These are phyloP conservation scores for Aurantiochytrium sp. DNA, from an alignment of 108 stramenopile species.

Conservation along the genomic window DNA sequence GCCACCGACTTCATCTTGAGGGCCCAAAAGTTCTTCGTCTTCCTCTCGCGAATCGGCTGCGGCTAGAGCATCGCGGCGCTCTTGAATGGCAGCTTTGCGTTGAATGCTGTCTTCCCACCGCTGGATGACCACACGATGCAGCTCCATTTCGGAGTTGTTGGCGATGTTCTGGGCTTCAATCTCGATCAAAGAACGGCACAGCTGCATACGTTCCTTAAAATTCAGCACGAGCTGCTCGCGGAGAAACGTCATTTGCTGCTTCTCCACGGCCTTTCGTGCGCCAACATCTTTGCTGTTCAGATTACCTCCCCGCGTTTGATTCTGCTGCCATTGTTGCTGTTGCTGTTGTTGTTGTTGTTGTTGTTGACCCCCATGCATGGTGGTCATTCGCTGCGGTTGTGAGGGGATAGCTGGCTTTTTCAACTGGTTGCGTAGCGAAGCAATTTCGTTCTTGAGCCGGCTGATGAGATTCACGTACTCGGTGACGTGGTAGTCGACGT, in stretches of 20 bases:
- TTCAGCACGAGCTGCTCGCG: constrained; percentile 43
- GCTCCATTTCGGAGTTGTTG: constrained; percentile 48
- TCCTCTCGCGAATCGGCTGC: constrained; percentile 2
- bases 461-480: constrained; percentile 51
- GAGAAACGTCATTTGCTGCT: background rate
- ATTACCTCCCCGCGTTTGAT: background rate
- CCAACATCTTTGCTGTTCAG: background rate
- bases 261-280: background rate
- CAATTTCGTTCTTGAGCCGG: constrained; percentile 45
- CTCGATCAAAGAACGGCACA: constrained; percentile 51
- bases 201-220: constrained; percentile 58
- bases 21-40: background rate
- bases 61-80: background rate
- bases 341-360: background rate
- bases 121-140: constrained; percentile 37
- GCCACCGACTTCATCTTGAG: background rate
- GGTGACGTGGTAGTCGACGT: constrained; percentile 52
- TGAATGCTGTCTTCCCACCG: constrained; percentile 34
- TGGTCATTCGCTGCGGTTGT: too few species aligned
- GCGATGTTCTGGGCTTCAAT: constrained; percentile 56
- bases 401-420: background rate
- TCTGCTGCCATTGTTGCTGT: background rate
- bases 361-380: background rate
- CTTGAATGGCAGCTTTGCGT: constrained; percentile 18
- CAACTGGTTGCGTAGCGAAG: background rate